Conservation (phyloP, 805 yeast genomes). For the Geotrichum ghanense region DNA sequence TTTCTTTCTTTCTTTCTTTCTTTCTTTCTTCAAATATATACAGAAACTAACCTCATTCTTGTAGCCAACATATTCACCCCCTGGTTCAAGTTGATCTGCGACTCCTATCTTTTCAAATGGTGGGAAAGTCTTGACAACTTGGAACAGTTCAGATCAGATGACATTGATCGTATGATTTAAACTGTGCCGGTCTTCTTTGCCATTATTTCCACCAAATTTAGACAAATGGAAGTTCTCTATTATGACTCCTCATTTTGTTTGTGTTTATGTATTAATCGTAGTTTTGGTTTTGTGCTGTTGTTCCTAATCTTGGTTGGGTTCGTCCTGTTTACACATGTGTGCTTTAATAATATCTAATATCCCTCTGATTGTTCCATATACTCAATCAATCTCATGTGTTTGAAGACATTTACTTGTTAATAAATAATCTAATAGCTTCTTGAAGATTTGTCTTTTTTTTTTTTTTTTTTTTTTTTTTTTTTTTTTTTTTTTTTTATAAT, state of each 20-base stretch:
- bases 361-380: no score
- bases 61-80: conserved; percentile 58
- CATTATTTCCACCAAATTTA: no score
- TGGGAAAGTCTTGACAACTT: conserved; percentile 68
- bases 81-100: conserved; percentile 95
- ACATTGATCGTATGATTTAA: conserved; percentile 22
- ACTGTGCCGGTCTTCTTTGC: background rate
- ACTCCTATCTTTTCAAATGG: conserved; percentile 84
- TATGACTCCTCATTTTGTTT: background rate
- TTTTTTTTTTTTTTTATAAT: no score
- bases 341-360: background rate
- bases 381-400: no score
- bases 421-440: no score
- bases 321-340: background rate
- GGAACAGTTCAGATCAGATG: conserved; percentile 32
- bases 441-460: background rate
- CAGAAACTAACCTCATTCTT: conserved; percentile 29
- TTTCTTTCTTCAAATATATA: background rate
- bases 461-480: background rate
- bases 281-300: background rate
- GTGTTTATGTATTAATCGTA: background rate
- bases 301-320: background rate
- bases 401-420: no score
- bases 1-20: conserved; percentile 4
- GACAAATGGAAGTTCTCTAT: no score